These are phyloP conservation scores for Fusarium phyllophilum DNA, from an alignment of 2,329 filamentous ascomycete genomes.

Conservation along the genomic window DNA sequence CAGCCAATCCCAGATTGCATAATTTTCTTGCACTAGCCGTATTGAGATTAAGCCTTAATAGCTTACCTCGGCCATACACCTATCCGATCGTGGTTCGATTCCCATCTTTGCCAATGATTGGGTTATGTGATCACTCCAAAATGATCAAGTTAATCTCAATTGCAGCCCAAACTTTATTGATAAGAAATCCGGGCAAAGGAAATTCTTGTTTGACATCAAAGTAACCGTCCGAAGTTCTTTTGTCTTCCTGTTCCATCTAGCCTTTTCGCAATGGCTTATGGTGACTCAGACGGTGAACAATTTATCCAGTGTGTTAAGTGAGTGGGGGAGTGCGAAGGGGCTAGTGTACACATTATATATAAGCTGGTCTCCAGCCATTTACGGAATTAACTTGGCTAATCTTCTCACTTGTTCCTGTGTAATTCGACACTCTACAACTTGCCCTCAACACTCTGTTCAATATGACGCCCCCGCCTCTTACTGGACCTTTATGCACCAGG, in stretches of 20 bases:
- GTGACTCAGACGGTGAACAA: background rate
- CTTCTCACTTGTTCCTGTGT: too few species aligned
- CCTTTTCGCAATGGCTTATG: background rate
- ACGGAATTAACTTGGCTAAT: background rate
- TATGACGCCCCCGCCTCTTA: background rate
- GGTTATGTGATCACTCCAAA: background rate
- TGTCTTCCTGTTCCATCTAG: background rate
- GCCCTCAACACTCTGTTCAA: background rate
- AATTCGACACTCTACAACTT: too few species aligned
- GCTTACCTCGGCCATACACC: background rate
- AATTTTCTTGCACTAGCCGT: rapidly evolving
- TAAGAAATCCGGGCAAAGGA: background rate
- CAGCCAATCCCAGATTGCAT: background rate
- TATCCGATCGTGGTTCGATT: background rate
- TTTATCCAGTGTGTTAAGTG: background rate
- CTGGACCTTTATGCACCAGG: constrained; percentile 1
- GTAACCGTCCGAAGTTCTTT: rapidly evolving
- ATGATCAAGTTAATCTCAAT: background rate
- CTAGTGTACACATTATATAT: background rate
- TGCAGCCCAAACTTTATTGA: rapidly evolving
- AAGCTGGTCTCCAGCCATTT: background rate
- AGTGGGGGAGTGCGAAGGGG: background rate
- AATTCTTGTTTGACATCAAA: rapidly evolving
- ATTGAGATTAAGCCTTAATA: background rate
- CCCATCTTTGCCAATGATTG: background rate